Conservation (phyloP, 1,139 yeast species). For the Yamadazyma oceani region DNA sequence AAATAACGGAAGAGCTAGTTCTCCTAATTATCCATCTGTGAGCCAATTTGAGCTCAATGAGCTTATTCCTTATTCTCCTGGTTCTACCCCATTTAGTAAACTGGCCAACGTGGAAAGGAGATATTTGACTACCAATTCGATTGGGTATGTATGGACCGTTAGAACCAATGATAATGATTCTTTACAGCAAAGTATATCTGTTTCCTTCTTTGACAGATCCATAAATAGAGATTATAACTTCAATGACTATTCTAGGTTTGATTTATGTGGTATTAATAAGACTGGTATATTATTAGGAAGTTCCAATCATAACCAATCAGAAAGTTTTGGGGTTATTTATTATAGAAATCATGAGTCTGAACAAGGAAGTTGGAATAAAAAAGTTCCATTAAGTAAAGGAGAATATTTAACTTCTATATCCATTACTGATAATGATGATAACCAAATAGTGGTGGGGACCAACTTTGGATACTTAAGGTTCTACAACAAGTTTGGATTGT, state of each 20-base stretch:
- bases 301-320: constrained; percentile 29
- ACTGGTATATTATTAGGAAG: constrained; percentile 65
- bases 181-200: constrained; percentile 66
- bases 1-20: constrained; percentile 11
- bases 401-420: constrained; percentile 43
- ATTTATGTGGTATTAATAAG: constrained; percentile 71
- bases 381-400: constrained; percentile 32
- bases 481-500: constrained; percentile 42
- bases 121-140: constrained; percentile 75
- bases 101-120: constrained; percentile 47
- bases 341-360: constrained; percentile 48
- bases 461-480: constrained; percentile 42
- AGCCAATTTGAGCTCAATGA: constrained; percentile 7
- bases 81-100: constrained; percentile 77
- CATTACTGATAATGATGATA: constrained; percentile 26
- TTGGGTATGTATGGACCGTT: constrained; percentile 84
- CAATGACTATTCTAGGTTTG: constrained; percentile 69
- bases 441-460: constrained; percentile 44
- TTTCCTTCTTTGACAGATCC: constrained; percentile 82
- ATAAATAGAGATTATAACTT: constrained; percentile 84
- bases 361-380: constrained; percentile 46
- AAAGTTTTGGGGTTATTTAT: constrained; percentile 32
- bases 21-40: background rate
- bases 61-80: constrained; percentile 59
- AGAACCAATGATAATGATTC: constrained; percentile 22